phyloP scores from a whole-genome alignment of 352 stramenopile species.

The Blastocystis sp. region DNA sequence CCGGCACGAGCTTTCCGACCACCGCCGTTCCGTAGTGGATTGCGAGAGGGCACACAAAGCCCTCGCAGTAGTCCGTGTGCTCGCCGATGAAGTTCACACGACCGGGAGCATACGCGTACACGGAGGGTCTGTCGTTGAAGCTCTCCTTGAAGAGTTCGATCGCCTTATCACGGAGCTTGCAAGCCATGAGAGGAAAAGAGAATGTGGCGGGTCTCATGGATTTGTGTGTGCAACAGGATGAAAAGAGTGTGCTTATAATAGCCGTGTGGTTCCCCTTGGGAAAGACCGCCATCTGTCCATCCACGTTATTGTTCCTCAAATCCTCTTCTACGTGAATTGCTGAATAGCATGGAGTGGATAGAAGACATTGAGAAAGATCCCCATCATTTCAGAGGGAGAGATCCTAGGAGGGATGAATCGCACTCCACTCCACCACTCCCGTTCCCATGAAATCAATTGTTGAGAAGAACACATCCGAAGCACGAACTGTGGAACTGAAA shows the following conservation, averaged over 20 bases:
- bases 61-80: slow-evolving; percentile 92
- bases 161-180: slow-evolving; percentile 23
- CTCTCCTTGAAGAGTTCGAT: slow-evolving; percentile 18
- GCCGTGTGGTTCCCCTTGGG: neutral
- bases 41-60: slow-evolving; percentile 89
- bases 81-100: slow-evolving; percentile 92
- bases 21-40: slow-evolving; percentile 84
- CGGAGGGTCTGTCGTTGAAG: slow-evolving; percentile 21
- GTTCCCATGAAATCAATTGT: too few relatives aligned
- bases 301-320: neutral
- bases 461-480: too few relatives aligned
- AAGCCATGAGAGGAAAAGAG: slow-evolving; percentile 9
- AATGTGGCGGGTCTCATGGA: neutral
- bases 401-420: neutral
- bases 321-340: neutral
- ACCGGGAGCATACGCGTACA: slow-evolving; percentile 79
- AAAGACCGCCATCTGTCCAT: neutral
- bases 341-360: neutral
- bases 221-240: too few relatives aligned
- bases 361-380: neutral
- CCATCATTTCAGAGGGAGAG: slow-evolving; percentile 7
- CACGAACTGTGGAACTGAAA: neutral
- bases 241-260: too few relatives aligned
- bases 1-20: slow-evolving; percentile 75
- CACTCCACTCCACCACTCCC: neutral